Base-by-base conservation (phyloP, 495 filamentous ascomycete genomes). In the Penicillium ochrochloron region DNA sequence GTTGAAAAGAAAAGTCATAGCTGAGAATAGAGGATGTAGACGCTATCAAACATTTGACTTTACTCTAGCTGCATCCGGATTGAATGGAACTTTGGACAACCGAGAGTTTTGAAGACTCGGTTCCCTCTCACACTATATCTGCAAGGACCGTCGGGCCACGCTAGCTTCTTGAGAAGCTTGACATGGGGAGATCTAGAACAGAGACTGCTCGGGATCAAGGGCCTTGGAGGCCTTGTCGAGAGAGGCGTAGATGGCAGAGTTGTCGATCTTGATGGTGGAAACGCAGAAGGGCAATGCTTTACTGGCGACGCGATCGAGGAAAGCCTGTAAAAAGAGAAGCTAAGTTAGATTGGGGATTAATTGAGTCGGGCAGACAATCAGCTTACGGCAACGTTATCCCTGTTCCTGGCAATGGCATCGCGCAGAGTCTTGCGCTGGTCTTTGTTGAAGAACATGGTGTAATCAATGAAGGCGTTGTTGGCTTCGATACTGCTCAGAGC, bases 221-320 rank as follows among this genome's bases (percentile, higher is more conserved):
- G 48, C 48, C 25, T 52, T 29, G 48, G 48, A 8, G 14, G 48
- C 48, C 48, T 52, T 52, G 48, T 52, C 48, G 14, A 52, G 48
- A 6, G 48, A 52, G 25, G 12, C 48, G 25, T 52, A 52, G 14
- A 52, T 52, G 9, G 48, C 48, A 31, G 48, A 15, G 48, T 31
- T 52, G 48, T 52, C 48, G 31, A 52, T 52, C 48, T 52, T 52
- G 25, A 52, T 52, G 14, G 48, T 52, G 12, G 48, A 52, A 6
- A 52, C 25, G 21, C 48, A 52, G 15, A 5, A 52, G 48, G 48
- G 48, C 23, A 52, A 23, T 10, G 48, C 23, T 5, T 31, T 52
- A 14, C 48, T 52, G n/a, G 48, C 48, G 25, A 52, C 48, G 14
- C 48, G 48, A 21, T 31, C 48, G 48, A 52, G 48, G 21, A 52